Conservation (phyloP, 1,284 basidiomycete genomes). For the Pseudozyma hubeiensis region DNA sequence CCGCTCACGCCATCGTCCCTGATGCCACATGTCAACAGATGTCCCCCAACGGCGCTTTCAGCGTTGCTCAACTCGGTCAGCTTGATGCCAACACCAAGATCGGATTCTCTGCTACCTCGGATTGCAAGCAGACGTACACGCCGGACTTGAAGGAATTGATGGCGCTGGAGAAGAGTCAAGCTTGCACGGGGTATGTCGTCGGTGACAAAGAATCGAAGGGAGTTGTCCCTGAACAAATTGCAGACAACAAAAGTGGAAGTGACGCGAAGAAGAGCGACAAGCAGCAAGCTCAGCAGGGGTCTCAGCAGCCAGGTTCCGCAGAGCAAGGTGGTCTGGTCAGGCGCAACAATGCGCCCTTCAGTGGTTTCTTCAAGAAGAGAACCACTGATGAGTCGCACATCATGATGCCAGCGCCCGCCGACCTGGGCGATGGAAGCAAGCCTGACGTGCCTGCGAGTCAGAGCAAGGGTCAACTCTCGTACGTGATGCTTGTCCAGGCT, state of each 20-base stretch:
- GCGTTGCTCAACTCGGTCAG: not conserved
- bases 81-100: not conserved
- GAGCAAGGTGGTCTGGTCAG: not conserved
- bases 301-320: not conserved
- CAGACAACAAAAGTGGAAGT: not conserved
- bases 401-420: too few relatives aligned
- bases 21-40: constrained; percentile 22
- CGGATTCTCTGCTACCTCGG: constrained; percentile 18
- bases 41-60: constrained; percentile 22
- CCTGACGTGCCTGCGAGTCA: not conserved
- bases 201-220: not conserved
- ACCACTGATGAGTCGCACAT: too few relatives aligned
- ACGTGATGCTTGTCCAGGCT: constrained; percentile 22
- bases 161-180: not conserved
- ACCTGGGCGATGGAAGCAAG: too few relatives aligned
- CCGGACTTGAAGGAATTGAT: not conserved
- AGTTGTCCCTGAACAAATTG: not conserved
- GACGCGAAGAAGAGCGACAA: not conserved
- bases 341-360: not conserved
- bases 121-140: constrained; percentile 23
- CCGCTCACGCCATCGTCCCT: constrained; percentile 11
- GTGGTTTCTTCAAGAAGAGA: not conserved
- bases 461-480: not conserved
- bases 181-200: not conserved
- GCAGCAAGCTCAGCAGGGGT: not conserved